These are phyloP conservation scores for Chalciporus pseudorubinellus DNA, from an alignment of 768 basidiomycete species.

Conservation along the genomic window DNA sequence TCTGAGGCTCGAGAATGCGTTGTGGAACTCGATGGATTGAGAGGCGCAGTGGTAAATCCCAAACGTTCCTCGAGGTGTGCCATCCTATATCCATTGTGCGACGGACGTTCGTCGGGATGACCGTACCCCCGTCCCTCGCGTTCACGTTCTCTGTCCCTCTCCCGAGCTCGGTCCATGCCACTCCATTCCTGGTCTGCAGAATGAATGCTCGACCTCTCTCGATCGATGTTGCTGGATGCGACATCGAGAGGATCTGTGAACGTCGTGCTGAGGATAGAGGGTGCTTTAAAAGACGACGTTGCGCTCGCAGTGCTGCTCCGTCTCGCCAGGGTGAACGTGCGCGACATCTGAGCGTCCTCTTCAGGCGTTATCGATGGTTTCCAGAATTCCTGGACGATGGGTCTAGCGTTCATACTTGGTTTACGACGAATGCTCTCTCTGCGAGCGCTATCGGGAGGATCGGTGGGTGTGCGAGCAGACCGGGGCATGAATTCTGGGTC, in stretches of 20 bases:
- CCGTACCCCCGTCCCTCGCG: constrained; percentile 17
- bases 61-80: constrained; percentile 14
- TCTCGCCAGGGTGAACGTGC: constrained; percentile 42
- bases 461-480: constrained; percentile 18
- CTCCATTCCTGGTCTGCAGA: constrained; percentile 29
- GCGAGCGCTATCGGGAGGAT: constrained; percentile 23
- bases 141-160: constrained; percentile 19
- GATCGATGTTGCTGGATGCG: constrained; percentile 19
- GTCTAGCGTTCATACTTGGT: constrained; percentile 35
- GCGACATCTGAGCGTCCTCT: constrained; percentile 42
- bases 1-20: constrained; percentile 13
- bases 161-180: constrained; percentile 23
- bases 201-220: constrained; percentile 28
- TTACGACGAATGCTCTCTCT: constrained; percentile 31
- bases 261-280: constrained; percentile 39
- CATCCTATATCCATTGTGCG: constrained; percentile 9
- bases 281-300: constrained; percentile 45
- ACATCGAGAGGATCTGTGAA: constrained; percentile 30
- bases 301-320: constrained; percentile 51
- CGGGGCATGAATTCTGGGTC: constrained; percentile 29
- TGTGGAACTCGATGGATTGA: constrained; percentile 16
- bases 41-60: constrained; percentile 6
- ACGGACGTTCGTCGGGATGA: constrained; percentile 25
- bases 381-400: constrained; percentile 46
- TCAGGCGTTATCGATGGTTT: constrained; percentile 45